phyloP scores from a whole-genome alignment of 176 grass and related monocot genomes.

The Eragrostis curvula region DNA sequence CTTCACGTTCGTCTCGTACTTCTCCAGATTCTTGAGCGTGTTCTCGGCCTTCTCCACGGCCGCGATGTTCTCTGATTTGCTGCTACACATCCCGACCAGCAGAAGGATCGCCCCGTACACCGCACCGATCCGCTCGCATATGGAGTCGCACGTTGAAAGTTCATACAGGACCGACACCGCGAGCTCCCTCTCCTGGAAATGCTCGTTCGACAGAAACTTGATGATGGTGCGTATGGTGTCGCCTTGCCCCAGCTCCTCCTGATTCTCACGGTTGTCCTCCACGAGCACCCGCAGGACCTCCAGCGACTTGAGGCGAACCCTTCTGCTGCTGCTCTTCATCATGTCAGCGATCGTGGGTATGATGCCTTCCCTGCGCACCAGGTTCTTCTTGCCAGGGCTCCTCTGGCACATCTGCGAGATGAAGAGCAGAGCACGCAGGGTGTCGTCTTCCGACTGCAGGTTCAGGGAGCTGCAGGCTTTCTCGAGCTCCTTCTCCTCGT shows the following conservation, averaged over 20 bases:
- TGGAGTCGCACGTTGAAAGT: constrained; percentile 56
- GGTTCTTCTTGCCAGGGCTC: constrained; percentile 43
- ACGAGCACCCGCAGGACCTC: constrained; percentile 51
- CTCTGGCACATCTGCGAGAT: constrained; percentile 52
- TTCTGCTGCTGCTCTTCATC: constrained; percentile 70
- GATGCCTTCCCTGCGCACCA: constrained; percentile 52
- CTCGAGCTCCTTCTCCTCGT: constrained; percentile 72
- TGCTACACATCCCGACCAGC: constrained; percentile 79
- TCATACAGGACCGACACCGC: constrained; percentile 65
- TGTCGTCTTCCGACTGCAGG: constrained; percentile 3
- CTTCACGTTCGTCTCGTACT: constrained; percentile 68
- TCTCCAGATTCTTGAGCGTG: constrained; percentile 74
- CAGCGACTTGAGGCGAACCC: constrained; percentile 55
- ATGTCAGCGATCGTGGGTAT: constrained; percentile 37
- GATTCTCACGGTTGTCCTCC: constrained; percentile 58
- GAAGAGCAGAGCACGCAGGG: constrained; percentile 42
- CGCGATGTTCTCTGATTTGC: constrained; percentile 61
- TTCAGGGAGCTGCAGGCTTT: constrained; percentile 42
- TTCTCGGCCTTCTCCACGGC: constrained; percentile 76
- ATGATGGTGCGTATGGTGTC: constrained; percentile 77
- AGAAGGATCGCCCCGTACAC: constrained; percentile 75
- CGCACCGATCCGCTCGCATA: constrained; percentile 60
- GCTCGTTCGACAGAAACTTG: constrained; percentile 73
- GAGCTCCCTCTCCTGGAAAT: constrained; percentile 71
- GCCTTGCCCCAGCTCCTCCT: constrained; percentile 65